These are phyloP conservation scores for Neonectria hederae DNA, from an alignment of 2,329 filamentous ascomycete species.

Conservation along the genomic window DNA sequence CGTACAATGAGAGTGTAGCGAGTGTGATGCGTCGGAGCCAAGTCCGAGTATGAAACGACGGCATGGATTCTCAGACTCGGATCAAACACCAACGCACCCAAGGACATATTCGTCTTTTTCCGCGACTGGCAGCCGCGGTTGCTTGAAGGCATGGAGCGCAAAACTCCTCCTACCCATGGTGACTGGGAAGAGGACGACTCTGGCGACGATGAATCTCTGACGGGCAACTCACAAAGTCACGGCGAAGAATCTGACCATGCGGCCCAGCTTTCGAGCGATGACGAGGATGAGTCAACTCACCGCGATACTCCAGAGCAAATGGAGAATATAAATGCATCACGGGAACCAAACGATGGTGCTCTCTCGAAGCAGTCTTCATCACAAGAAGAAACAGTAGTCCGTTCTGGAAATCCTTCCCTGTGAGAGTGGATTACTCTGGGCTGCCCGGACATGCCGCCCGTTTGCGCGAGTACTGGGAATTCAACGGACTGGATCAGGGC, in stretches of 20 bases:
- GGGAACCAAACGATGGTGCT: neutral
- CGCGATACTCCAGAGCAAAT: neutral
- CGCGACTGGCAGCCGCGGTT: neutral
- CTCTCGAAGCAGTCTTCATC: neutral
- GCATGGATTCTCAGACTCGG: neutral
- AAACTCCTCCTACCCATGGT: neutral
- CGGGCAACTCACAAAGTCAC: neutral
- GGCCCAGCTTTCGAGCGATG: neutral
- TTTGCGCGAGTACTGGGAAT: neutral
- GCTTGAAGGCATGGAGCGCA: neutral
- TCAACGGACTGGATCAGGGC: neutral
- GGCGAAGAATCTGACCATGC: neutral
- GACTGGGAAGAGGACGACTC: neutral
- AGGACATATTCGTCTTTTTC: neutral
- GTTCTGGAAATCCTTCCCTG: neutral
- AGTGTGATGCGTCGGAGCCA: neutral
- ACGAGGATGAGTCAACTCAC: neutral
- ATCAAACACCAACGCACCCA: neutral
- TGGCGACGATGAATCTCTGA: neutral
- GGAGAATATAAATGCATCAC: neutral
- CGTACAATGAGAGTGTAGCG: neutral
- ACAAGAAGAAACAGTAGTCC: neutral
- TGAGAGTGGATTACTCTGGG: neutral
- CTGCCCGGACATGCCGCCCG: neutral
- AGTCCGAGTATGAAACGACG: neutral